Percentiles rank a stretch among this genome's conserved stretches.
Conservation (phyloP, 176 grass and related monocot species). For the Thalia dealbata region DNA sequence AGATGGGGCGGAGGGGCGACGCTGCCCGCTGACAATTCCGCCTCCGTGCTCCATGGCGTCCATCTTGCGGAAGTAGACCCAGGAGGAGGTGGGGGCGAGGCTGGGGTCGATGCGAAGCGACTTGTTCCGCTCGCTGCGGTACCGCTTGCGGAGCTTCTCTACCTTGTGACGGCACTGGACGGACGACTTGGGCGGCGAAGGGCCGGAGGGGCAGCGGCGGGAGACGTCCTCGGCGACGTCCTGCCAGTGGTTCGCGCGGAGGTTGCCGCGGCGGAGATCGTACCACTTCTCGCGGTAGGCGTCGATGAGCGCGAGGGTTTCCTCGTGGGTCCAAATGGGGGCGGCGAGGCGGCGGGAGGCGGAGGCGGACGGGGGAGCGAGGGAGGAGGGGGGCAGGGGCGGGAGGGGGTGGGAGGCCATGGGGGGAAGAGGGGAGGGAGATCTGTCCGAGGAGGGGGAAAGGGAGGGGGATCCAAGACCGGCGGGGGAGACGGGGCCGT, state of each 20-base stretch:
- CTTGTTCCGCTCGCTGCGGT: conserved; percentile 37
- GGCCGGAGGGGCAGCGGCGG: conserved; percentile 44
- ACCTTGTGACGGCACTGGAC: conserved; percentile 80
- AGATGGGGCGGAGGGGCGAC: conserved; percentile 15
- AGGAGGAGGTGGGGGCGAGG: conserved; percentile 25
- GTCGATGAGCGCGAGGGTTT: conserved; percentile 43
- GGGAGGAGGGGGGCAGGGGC: conserved; percentile 13
- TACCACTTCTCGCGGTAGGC: conserved; percentile 53
- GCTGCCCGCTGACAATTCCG: not conserved
- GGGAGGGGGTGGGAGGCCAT: conserved; percentile 22
- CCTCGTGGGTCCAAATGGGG: conserved; percentile 51
- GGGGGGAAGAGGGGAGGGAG: not conserved
- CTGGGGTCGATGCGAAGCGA: conserved; percentile 34
- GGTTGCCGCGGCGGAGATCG: conserved; percentile 46
- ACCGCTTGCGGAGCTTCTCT: conserved; percentile 60
- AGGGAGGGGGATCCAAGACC: conserved; percentile 19
- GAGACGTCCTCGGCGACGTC: conserved; percentile 43
- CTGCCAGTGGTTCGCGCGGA: conserved; percentile 45
- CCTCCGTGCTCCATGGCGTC: conserved; percentile 60
- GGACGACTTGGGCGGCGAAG: conserved; percentile 53
- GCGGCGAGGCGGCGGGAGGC: conserved; percentile 39
- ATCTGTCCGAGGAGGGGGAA: conserved; percentile 6
- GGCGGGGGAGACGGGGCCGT: conserved; percentile 29
- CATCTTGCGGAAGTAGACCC: conserved; percentile 80
- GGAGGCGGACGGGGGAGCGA: conserved; percentile 16